These are phyloP conservation scores for Schizochytrium sp. DNA, from an alignment of 108 stramenopile species.

Conservation along the genomic window DNA sequence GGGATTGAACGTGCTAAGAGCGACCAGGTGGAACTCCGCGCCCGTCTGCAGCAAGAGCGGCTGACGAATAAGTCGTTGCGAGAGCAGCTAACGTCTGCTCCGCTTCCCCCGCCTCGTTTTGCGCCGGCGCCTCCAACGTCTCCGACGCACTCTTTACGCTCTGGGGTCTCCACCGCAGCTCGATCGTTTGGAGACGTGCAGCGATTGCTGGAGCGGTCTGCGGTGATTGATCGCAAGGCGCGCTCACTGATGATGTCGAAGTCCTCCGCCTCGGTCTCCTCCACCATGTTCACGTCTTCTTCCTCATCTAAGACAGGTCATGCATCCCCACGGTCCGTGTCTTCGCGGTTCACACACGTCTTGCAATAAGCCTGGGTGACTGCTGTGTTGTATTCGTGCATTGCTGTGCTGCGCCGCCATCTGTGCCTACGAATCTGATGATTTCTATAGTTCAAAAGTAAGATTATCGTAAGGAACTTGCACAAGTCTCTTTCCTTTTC, in stretches of 20 bases:
- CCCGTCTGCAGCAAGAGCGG: background rate
- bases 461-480: no score
- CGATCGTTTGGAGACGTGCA: background rate
- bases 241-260: background rate
- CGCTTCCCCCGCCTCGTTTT: background rate
- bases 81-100: background rate
- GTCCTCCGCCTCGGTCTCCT: no score
- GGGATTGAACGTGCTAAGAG: background rate
- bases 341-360: background rate
- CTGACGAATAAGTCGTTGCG: background rate
- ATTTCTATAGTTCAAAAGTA: no score
- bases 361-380: no score
- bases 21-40: background rate
- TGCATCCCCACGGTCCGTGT: background rate
- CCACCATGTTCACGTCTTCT: no score
- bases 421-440: no score
- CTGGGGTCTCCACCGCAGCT: background rate
- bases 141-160: background rate
- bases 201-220: background rate
- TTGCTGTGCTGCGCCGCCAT: no score
- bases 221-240: background rate
- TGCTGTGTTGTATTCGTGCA: no score
- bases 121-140: background rate
- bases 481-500: no score
- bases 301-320: no score